These are phyloP conservation scores for Verticillium dahliae DNA, from an alignment of 2,329 filamentous ascomycete species.

Conservation along the genomic window DNA sequence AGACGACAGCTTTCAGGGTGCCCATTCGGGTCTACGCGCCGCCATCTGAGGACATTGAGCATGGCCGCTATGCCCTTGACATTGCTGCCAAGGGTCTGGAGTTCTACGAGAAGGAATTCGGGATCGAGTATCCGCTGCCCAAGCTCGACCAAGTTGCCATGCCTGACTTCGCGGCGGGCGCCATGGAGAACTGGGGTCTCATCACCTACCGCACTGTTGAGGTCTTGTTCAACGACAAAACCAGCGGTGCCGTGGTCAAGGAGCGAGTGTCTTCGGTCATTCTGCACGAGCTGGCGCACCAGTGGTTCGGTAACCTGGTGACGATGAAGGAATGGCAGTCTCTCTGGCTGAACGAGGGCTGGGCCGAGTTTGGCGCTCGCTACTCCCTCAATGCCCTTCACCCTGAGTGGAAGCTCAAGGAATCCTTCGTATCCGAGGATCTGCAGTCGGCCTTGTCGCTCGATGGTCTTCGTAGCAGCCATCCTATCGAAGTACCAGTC, in stretches of 20 bases:
- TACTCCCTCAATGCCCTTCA: slow-evolving; percentile 93
- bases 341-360: slow-evolving; percentile 92
- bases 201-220: slow-evolving; percentile 93
- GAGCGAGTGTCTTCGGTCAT: slow-evolving; percentile 92
- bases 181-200: slow-evolving; percentile 87
- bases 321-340: slow-evolving; percentile 99
- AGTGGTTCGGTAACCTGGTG: slow-evolving; percentile 97
- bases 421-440: slow-evolving; percentile 89
- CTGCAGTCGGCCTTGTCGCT: slow-evolving; percentile 81
- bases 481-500: slow-evolving; percentile 93
- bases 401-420: slow-evolving; percentile 98
- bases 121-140: slow-evolving; percentile 76
- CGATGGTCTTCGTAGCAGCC: slow-evolving; percentile 87
- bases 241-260: slow-evolving; percentile 80
- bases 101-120: slow-evolving; percentile 95
- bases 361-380: slow-evolving; percentile 45
- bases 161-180: slow-evolving; percentile 89
- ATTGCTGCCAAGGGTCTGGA: slow-evolving; percentile 83
- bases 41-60: slow-evolving; percentile 81
- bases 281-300: slow-evolving; percentile 93
- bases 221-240: slow-evolving; percentile 85
- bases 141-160: slow-evolving; percentile 98
- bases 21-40: slow-evolving; percentile 93
- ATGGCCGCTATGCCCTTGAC: slow-evolving; percentile 84
- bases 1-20: slow-evolving; percentile 85